These are phyloP conservation scores for Clitopilus passeckerianus DNA, from an alignment of 768 basidiomycete species.

Conservation along the genomic window DNA sequence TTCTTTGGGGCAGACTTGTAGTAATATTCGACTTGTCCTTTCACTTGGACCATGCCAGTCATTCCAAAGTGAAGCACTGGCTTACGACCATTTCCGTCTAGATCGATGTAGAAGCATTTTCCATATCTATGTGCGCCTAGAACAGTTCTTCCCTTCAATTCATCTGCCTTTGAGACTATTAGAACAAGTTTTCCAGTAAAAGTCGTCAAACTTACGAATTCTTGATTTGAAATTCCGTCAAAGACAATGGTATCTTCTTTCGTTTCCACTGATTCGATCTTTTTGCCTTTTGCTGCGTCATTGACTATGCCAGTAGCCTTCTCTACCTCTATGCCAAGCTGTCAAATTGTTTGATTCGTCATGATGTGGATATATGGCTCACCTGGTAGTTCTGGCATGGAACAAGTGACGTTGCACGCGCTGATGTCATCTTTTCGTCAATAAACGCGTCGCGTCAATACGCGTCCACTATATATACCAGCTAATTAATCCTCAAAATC, in stretches of 20 bases:
- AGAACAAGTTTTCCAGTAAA: background rate
- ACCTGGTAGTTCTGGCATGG: constrained; percentile 58
- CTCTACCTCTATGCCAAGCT: constrained; percentile 55
- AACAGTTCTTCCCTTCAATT: constrained; percentile 44
- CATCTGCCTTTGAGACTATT: constrained; percentile 23
- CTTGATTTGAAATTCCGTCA: constrained; percentile 43
- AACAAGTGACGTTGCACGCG: background rate
- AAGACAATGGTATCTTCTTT: constrained; percentile 61
- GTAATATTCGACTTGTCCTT: constrained; percentile 40
- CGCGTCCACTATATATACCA: background rate
- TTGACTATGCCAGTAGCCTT: constrained; percentile 54
- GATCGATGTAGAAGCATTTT: constrained; percentile 62
- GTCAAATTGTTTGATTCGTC: background rate
- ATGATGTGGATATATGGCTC: constrained; percentile 1
- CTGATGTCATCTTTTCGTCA: background rate
- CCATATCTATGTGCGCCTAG: constrained; percentile 13
- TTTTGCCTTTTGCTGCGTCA: constrained; percentile 45
- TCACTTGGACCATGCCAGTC: constrained; percentile 53
- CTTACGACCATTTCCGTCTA: constrained; percentile 54
- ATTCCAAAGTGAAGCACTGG: constrained; percentile 82
- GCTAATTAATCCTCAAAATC: background rate
- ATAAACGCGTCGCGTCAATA: background rate
- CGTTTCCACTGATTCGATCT: constrained; percentile 52
- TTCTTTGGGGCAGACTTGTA: constrained; percentile 43
- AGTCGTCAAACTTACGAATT: constrained; percentile 47